A percentile compares a stretch with the other conserved stretches of the same genome.
These are phyloP conservation scores for Botryosphaeria agaves DNA, from an alignment of 2,329 filamentous ascomycete genomes.

Conservation along the genomic window DNA sequence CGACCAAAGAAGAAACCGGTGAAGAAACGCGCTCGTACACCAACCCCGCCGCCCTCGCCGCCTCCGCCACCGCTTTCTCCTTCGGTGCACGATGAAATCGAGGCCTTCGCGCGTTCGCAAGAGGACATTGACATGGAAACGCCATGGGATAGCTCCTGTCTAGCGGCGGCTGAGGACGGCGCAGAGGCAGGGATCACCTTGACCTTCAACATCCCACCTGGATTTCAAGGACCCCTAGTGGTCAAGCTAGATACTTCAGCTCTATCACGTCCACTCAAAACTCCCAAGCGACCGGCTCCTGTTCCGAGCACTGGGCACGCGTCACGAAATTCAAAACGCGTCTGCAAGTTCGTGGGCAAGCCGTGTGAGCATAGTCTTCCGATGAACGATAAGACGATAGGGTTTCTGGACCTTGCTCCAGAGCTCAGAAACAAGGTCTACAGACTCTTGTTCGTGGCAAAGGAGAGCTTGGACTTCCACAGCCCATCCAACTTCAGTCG, in stretches of 20 bases:
- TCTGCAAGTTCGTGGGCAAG: background rate
- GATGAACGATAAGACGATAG: constrained; percentile 1
- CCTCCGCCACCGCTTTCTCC: constrained; percentile 10
- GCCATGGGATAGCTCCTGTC: background rate
- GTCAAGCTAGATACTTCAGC: constrained; percentile 20
- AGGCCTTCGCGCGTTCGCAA: too few species aligned
- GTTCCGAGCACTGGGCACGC: too few species aligned
- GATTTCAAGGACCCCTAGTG: constrained; percentile 26
- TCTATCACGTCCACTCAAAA: background rate
- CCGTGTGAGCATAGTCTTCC: background rate
- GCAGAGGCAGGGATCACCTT: constrained; percentile 17
- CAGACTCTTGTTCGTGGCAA: constrained; percentile 19
- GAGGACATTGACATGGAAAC: background rate
- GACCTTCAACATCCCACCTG: constrained; percentile 27
- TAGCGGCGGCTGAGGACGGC: constrained; percentile 1
- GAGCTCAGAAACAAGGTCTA: constrained; percentile 33
- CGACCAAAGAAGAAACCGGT: constrained; percentile 1
- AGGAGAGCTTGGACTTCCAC: constrained; percentile 16
- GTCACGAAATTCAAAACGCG: too few species aligned
- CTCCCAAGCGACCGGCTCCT: too few species aligned
- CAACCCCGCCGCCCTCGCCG: constrained; percentile 16
- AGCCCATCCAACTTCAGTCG: constrained; percentile 18
- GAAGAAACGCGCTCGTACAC: constrained; percentile 14
- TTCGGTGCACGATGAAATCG: too few species aligned
- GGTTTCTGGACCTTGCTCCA: constrained; percentile 19